Evolutionary conservation across 352 stramenopile genomes (phyloP).

Genomic region (Phytophthora tubulina): DNA sequence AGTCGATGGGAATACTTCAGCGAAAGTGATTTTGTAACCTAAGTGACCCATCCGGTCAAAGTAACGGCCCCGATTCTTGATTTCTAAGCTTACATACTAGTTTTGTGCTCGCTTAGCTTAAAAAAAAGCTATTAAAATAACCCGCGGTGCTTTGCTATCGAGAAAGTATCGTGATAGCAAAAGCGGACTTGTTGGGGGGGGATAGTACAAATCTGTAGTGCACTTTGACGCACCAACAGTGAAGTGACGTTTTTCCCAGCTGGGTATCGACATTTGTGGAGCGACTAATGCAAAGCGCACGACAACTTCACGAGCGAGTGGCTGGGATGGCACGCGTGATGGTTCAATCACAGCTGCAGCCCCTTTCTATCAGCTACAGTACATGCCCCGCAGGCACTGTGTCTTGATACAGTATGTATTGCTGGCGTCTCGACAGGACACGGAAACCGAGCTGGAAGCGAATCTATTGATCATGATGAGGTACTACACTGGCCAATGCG

Average conservation of each 20-base stretch:
- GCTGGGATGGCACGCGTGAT: background rate
- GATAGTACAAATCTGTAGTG: background rate
- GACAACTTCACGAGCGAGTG: constrained; percentile 13
- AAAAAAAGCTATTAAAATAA: no score
- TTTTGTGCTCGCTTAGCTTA: no score
- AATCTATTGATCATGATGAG: constrained; percentile 8
- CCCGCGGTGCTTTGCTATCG: no score
- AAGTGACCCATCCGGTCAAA: background rate
- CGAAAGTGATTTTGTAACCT: background rate
- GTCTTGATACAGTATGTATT: no score
- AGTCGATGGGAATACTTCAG: constrained; percentile 6
- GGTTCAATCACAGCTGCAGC: constrained; percentile 6
- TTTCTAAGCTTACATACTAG: no score
- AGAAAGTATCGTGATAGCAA: background rate
- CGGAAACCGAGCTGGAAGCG: constrained; percentile 10
- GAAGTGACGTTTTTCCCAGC: constrained; percentile 16
- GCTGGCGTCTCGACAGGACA: background rate
- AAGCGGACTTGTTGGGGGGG: no score
- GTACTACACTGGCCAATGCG: background rate
- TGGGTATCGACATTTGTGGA: constrained; percentile 16
- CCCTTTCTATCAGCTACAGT: constrained; percentile 1
- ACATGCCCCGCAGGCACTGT: background rate
- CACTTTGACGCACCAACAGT: constrained; percentile 8
- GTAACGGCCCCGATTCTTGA: no score
- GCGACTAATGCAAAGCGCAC: constrained; percentile 13